Base-by-base conservation (phyloP, 2,329 filamentous ascomycete genomes). In the Verticillium longisporum region DNA sequence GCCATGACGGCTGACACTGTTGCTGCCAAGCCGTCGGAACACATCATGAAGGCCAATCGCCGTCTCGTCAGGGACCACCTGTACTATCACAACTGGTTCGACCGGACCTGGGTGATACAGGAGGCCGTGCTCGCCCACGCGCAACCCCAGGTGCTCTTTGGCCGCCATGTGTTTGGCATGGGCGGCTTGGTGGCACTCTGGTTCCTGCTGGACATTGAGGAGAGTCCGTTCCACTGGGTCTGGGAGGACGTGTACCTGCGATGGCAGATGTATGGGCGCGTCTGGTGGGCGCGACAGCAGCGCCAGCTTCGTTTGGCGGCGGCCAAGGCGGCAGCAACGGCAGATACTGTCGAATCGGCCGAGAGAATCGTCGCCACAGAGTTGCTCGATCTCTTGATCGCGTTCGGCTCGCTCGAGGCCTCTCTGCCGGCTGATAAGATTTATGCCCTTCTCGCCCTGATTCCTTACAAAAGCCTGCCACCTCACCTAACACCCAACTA, bases 91-190 rank as follows among this genome's bases (percentile, higher is more conserved):
- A 15, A 18, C 41, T 70, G 68, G 68, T 69, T 68, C 56, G 63
- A 63, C 36, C 61, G 68, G 14, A 66, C 68, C 4, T 69, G 68
- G 66, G 66, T 70, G 37, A 63, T 69, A 4, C 68, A 68, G 41
- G 68, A 70, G 41, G 66, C 66, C 10, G 50, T 69, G 26, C 62
- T 70, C 10, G 62, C 65, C 0, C 55, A 60, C 36, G 34, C 55
- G 10, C 57, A 69, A 4, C 56, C 67, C 18, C 41, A 50, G 18
- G 41, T 50, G 7, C 41, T 50, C 18, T 50, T 50, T n/a, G 41
- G 41, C 41, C 41, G 41, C 1, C 41, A 50, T 11, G 41, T 50
- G 9, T 50, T 50, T n/a, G 41, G 41, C 41, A 50, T 50, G 41
- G 41, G 41, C 41, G 41, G 41, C 41, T 11, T 50, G n/a, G 18